phyloP scores from a whole-genome alignment of 1,284 basidiomycete genomes.

The Spongiforma sp. region DNA sequence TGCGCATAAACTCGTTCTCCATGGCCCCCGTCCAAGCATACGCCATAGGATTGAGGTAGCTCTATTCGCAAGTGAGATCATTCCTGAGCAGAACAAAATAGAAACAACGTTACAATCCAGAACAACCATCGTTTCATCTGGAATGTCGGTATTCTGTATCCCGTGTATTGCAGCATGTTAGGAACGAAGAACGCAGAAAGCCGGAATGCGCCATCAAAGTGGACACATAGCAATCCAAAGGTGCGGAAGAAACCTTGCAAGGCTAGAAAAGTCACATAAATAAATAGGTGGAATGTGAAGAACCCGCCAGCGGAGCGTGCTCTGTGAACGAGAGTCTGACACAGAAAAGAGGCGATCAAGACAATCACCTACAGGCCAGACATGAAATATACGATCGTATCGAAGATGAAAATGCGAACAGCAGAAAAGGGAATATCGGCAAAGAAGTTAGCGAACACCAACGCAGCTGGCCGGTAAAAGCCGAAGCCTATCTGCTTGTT shows the following conservation, averaged over 20 bases:
- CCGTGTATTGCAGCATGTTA: slow-evolving; percentile 55
- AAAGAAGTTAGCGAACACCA: slow-evolving; percentile 75
- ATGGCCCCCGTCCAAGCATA: slow-evolving; percentile 84
- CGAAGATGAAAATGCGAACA: slow-evolving; percentile 64
- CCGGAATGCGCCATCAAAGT: slow-evolving; percentile 70
- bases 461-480: slow-evolving; percentile 81
- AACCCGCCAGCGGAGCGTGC: slow-evolving; percentile 66
- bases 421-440: slow-evolving; percentile 81
- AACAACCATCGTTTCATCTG: slow-evolving; percentile 90
- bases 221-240: slow-evolving; percentile 66
- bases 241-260: slow-evolving; percentile 82
- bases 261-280: slow-evolving; percentile 60
- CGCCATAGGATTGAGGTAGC: slow-evolving; percentile 76
- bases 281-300: slow-evolving; percentile 75
- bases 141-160: slow-evolving; percentile 75
- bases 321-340: slow-evolving; percentile 19
- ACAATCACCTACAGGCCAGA: slow-evolving; percentile 48
- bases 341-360: neutral
- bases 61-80: slow-evolving; percentile 43
- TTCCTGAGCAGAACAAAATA: neutral
- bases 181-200: slow-evolving; percentile 65
- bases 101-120: slow-evolving; percentile 64
- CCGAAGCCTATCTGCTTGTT: slow-evolving; percentile 79
- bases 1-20: slow-evolving; percentile 85
- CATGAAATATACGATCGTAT: slow-evolving; percentile 81